Base-by-base conservation (phyloP, 1,139 yeast genomes). In the Blastobotrys indianensis region DNA sequence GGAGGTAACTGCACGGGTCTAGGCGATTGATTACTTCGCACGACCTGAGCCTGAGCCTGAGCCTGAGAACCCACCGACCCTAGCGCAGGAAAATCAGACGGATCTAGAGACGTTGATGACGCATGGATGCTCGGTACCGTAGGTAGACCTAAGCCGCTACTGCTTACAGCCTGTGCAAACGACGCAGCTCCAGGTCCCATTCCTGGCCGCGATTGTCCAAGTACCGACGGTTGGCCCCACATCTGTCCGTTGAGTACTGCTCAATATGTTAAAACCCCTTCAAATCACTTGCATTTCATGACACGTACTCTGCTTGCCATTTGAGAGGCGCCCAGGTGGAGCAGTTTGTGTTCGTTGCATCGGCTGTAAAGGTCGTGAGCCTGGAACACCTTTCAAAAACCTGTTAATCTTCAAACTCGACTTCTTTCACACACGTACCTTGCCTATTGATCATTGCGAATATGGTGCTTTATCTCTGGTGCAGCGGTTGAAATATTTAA, bases 51-150 rank as follows among this genome's bases (percentile, higher is more conserved):
- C n/a, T n/a, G n/a, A n/a, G 37, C 32, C 15, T 16, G 37, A 16
- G n/a, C 28, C 11, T 15, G 35, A 33, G 32, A 37, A 8, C 30
- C 32, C 9, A 41, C 47, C 11, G 48, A 15, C 53, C 42, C 50
- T 28, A 63, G 45, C 4, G 64, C 58, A 7, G 66, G 65, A 44
- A 62, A 63, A 31, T 63, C 64, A 33, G 57, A 49, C 23, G 53
- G 49, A 43, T 60, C 60, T 16, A 55, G 49, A 3, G 59, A 43
- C 5, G 57, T n/a, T 30, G 44, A 16, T 12, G 44, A 23, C 39
- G 50, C 33, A 12, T 39, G 39, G 41, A 51, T 35, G 23, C 51
- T 41, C 40, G 49, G 16, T 20, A 48, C 44, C 37, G 49, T 41
- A 17, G 47, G 15, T 31, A 13, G 33, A 31, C 15, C 33, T n/a